These are phyloP conservation scores for Sphagnurus paluster DNA, from an alignment of 1,284 basidiomycete genomes.

Conservation along the genomic window DNA sequence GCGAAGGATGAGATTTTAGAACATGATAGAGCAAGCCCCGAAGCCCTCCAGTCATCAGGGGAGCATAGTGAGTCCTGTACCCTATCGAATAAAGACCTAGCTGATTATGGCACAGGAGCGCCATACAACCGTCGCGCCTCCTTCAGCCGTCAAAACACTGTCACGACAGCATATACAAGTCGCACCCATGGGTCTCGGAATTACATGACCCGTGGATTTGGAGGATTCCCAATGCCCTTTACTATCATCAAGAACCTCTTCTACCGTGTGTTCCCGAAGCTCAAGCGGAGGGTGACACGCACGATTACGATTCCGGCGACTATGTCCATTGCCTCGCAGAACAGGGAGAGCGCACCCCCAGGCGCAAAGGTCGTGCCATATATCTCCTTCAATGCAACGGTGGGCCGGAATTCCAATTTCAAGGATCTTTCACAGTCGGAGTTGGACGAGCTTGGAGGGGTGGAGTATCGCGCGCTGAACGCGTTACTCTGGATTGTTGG, in stretches of 20 bases:
- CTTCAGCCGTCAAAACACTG: conserved; percentile 20
- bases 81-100: not conserved
- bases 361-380: conserved; percentile 71
- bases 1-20: conserved; percentile 19
- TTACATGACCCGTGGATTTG: conserved; percentile 58
- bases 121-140: conserved; percentile 20
- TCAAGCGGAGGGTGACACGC: conserved; percentile 52
- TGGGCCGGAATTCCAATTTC: conserved; percentile 90
- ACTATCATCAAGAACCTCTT: conserved; percentile 52
- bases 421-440: conserved; percentile 79
- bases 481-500: conserved; percentile 78
- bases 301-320: conserved; percentile 77
- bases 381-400: conserved; percentile 82
- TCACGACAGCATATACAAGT: conserved; percentile 20
- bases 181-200: conserved; percentile 24
- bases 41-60: conserved; percentile 15
- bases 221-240: conserved; percentile 88
- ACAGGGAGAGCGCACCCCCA: conserved; percentile 29
- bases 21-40: conserved; percentile 13
- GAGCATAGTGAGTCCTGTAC: conserved; percentile 25
- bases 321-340: conserved; percentile 56
- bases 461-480: conserved; percentile 90
- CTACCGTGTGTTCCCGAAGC: conserved; percentile 55
- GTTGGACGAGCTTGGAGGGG: conserved; percentile 89
- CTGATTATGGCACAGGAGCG: conserved; percentile 21